Conservation (phyloP, 192 early-diverging fungal species). For the Backusella luteola region DNA sequence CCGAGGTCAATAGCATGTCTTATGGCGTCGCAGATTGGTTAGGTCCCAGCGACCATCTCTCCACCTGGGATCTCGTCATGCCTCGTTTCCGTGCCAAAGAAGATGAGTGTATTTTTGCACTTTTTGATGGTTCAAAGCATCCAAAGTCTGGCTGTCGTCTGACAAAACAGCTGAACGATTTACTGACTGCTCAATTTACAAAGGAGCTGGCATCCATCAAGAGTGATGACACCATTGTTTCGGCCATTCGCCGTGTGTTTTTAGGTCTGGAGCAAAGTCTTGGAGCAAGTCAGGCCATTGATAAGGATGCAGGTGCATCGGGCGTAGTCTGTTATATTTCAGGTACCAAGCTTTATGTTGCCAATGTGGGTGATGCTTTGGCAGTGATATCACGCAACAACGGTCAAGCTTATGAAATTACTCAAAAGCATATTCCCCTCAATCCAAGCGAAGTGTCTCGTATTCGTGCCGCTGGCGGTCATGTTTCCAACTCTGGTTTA, state of each 20-base stretch:
- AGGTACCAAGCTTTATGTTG: constrained; percentile 75
- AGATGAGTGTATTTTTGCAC: constrained; percentile 85
- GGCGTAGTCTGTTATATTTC: constrained; percentile 79
- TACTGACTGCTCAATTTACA: constrained; percentile 63
- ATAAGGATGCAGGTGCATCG: constrained; percentile 63
- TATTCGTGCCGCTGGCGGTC: constrained; percentile 79
- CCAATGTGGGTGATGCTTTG: constrained; percentile 83
- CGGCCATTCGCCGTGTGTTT: constrained; percentile 81
- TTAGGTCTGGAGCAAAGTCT: constrained; percentile 80
- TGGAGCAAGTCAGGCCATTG: constrained; percentile 35
- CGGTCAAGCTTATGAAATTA: constrained; percentile 64
- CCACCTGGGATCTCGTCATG: constrained; percentile 84
- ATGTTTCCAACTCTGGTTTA: constrained; percentile 69
- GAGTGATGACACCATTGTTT: constrained; percentile 54
- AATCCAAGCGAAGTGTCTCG: constrained; percentile 67
- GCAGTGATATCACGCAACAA: constrained; percentile 73
- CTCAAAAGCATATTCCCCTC: constrained; percentile 70
- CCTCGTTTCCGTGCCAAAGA: constrained; percentile 81
- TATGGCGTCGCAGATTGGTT: constrained; percentile 89
- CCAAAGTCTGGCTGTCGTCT: constrained; percentile 51
- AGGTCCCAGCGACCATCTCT: constrained; percentile 64
- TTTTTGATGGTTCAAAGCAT: constrained; percentile 75
- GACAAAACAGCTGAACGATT: constrained; percentile 71
- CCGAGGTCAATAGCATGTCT: constrained; percentile 76
- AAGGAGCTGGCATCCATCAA: constrained; percentile 73